phyloP scores from a whole-genome alignment of 225 moss, liverwort and hornwort genomes.

The Straminergon stramineum region DNA sequence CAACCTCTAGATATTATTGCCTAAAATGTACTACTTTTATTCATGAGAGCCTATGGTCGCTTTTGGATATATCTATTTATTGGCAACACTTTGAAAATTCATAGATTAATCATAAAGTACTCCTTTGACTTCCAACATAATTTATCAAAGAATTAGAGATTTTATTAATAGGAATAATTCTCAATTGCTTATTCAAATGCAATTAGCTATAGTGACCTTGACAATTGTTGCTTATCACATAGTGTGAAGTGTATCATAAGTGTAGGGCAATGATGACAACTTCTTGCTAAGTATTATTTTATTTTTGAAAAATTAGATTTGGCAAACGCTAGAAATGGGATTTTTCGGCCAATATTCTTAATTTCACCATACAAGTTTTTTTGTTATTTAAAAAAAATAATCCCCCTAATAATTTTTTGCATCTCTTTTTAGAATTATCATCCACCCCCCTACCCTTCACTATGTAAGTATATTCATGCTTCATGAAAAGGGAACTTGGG shows the following conservation, averaged over 20 bases:
- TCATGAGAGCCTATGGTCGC: accelerated
- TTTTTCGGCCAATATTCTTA: not conserved
- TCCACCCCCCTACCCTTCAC: accelerated
- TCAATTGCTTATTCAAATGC: not conserved
- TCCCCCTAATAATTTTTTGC: no score
- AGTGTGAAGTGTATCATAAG: accelerated
- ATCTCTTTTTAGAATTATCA: not conserved
- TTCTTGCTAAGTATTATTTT: accelerated
- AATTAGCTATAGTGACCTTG: not conserved
- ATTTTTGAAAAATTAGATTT: no score
- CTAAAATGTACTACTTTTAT: not conserved
- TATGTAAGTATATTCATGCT: accelerated
- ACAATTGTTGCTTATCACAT: not conserved
- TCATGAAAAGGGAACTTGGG: accelerated
- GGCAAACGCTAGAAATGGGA: not conserved
- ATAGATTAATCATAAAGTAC: not conserved
- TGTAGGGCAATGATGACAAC: accelerated
- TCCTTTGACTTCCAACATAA: not conserved
- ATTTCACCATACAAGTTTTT: not conserved
- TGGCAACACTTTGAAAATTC: not conserved
- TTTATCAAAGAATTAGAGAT: not conserved
- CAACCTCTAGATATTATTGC: not conserved
- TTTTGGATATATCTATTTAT: accelerated
- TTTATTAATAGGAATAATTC: not conserved
- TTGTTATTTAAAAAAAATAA: not conserved